Base-by-base conservation (phyloP, 2,329 filamentous ascomycete species). In the Atkinsonella texensis region DNA sequence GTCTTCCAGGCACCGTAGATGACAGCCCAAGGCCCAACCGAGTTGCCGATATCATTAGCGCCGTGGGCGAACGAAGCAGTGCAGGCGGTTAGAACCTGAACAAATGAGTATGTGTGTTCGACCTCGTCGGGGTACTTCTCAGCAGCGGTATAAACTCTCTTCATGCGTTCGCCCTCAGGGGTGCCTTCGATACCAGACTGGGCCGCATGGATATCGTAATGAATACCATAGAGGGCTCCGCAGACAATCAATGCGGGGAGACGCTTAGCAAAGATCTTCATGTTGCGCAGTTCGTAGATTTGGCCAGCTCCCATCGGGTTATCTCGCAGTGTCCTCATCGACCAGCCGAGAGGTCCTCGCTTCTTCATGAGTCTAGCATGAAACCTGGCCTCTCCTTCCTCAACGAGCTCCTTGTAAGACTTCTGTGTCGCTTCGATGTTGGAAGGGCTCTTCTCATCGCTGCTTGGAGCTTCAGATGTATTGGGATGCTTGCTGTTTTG, bases 61-160 rank as follows among this genome's bases (percentile, higher is more conserved):
- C 85, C 85, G 71, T 89, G 84, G 1, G 83, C 82, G 59, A 87
- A 87, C 1, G 83, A 86, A 33, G 83, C 83, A 53, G 83, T 86
- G 70, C 81, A 84, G 52, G 84, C 84, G 35, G 83, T 84, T 53
- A 84, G 64, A 54, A 85, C 63, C 64, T 85, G 82, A 57, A 84
- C 73, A 59, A 83, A 85, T 2, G 80, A 83, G 69, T 84, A 86
- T 7, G 76, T 72, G 65, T 85, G 79, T 69, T 87, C 84, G 51
- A 84, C 80, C 62, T 86, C 80, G 63, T 86, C 85, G 57, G 79
- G 70, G 60, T 85, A 86, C 66, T 85, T 84, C 55, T 72, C 65
- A 9, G 83, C 83, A 52, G 76, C 65, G 35, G 72, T 70, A 65
- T 88, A 87, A 52, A 86, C 82, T 45, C 77, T 73, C 61, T 77